Evolutionary conservation across 768 basidiomycete species (phyloP).

Genomic region (Tylopilus rubrobrunneus): DNA sequence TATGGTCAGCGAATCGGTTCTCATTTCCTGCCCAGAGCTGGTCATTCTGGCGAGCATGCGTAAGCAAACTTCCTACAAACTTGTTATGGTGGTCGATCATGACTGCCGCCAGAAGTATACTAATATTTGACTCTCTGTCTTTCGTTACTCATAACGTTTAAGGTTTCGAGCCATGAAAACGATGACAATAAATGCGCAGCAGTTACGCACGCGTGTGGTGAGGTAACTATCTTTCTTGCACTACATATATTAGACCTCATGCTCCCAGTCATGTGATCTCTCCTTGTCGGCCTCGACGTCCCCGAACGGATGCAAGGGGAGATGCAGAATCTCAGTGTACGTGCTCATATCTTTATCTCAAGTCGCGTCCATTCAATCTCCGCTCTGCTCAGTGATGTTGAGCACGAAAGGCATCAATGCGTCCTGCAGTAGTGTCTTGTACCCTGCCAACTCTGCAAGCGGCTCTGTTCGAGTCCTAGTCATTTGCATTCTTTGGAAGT

Average conservation of each 20-base stretch:
- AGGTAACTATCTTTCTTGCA: slow-evolving; percentile 30
- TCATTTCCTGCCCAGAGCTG: slow-evolving; percentile 38
- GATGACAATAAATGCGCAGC: slow-evolving; percentile 53
- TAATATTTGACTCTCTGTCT: neutral
- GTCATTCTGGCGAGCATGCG: slow-evolving; percentile 54
- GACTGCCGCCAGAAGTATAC: slow-evolving; percentile 40
- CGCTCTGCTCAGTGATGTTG: slow-evolving; percentile 36
- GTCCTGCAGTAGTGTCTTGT: slow-evolving; percentile 50
- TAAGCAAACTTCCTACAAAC: slow-evolving; percentile 28
- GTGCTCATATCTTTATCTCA: neutral
- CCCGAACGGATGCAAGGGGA: slow-evolving; percentile 33
- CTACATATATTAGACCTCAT: neutral
- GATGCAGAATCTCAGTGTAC: slow-evolving; percentile 42
- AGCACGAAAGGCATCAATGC: slow-evolving; percentile 48
- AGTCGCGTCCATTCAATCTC: neutral
- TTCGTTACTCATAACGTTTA: neutral
- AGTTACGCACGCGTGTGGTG: slow-evolving; percentile 48
- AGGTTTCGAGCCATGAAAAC: slow-evolving; percentile 47
- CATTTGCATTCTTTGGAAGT: slow-evolving; percentile 51
- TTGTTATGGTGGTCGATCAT: neutral
- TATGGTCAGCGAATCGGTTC: neutral
- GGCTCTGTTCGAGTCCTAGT: slow-evolving; percentile 41
- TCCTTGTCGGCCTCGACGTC: slow-evolving; percentile 18
- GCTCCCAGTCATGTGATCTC: slow-evolving; percentile 41
- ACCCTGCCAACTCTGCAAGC: slow-evolving; percentile 51